Evolutionary conservation across 768 basidiomycete genomes (phyloP).

Genomic region (Lactifluus echinatus): DNA sequence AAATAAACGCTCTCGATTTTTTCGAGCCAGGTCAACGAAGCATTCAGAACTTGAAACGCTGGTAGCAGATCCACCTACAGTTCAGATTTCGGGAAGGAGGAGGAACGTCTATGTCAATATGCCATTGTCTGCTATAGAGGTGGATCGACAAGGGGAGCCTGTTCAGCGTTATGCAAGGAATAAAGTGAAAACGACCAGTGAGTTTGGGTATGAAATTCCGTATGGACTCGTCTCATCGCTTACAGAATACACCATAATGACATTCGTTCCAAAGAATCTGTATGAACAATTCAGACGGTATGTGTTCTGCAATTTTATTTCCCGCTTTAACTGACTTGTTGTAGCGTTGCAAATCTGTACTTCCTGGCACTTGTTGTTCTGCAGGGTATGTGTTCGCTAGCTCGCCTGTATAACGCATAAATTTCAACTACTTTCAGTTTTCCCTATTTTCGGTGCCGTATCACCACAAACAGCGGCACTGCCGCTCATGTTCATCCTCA

Average conservation of each 20-base stretch:
- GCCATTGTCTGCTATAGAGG: conserved; percentile 53
- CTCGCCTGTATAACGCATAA: background rate
- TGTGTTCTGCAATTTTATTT: background rate
- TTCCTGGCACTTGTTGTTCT: conserved; percentile 78
- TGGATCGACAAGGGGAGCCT: conserved; percentile 69
- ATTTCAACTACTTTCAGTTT: conserved; percentile 42
- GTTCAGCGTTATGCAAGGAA: conserved; percentile 75
- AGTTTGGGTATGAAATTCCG: conserved; percentile 29
- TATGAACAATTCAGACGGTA: conserved; percentile 91
- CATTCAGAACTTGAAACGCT: conserved; percentile 29
- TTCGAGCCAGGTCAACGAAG: conserved; percentile 42
- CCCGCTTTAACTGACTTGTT: conserved; percentile 9
- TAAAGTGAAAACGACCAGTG: conserved; percentile 91
- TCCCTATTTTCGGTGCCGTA: conserved; percentile 85
- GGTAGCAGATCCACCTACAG: conserved; percentile 25
- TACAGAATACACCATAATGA: conserved; percentile 80
- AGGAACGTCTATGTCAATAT: conserved; percentile 79
- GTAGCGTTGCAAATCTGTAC: conserved; percentile 84
- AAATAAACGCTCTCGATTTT: conserved; percentile 44
- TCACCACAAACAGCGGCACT: conserved; percentile 74
- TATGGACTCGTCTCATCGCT: background rate
- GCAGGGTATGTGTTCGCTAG: conserved; percentile 41
- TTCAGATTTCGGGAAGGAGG: conserved; percentile 40
- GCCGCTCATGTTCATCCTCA: conserved; percentile 79
- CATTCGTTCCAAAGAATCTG: conserved; percentile 90